Base-by-base conservation (phyloP, 495 filamentous ascomycete genomes). In the Penicillium crystallinum region DNA sequence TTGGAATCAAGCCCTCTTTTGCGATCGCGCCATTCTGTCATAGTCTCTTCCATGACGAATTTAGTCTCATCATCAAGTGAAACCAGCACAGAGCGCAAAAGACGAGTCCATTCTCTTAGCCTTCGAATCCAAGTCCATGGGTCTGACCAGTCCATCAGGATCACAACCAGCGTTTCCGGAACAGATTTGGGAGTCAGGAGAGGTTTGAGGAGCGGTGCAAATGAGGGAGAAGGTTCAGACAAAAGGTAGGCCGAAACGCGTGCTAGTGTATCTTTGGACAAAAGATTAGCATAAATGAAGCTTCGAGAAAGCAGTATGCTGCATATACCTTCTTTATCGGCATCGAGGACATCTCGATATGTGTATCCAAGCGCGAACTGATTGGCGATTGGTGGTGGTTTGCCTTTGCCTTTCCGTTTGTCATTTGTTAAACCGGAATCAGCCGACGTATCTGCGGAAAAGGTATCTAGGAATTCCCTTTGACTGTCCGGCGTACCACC, bases 361-460 rank as follows among this genome's bases (percentile, higher is more conserved):
- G 92, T 95, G 68, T 97, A 97, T 41, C 92, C 92, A 47, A 97
- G 71, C 10, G 91, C 92, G 67, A 95, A 96, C 52, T 87, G 86
- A 63, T 97, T 97, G 37, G 92, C 91, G 61, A 96, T 80, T 31
- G 91, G 89, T 2, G 91, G 87, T 47, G 75, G 76, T 53, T 80
- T 83, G n/a, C 75, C 78, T 48, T 80, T 83, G 11, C 74, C 78
- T 49, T 81, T 82, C 35, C 81, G 77, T 39, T 82, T 75, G 43
- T 81, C 80, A 67, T 74, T 79, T 55, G 73, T 79, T 72, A 67
- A 72, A 66, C 68, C 66, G 8, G 72, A 67, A 47, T 72, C 73
- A 4, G 57, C 54, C 10, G 76, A 72, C 5, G 80, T 76, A 55
- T 86, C 84, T 54, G 77, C 82, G 25, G 86, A 82, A 30, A 96